Evolutionary conservation across 305 asterid genomes (phyloP).

Genomic region (Fraxinus sp.): DNA sequence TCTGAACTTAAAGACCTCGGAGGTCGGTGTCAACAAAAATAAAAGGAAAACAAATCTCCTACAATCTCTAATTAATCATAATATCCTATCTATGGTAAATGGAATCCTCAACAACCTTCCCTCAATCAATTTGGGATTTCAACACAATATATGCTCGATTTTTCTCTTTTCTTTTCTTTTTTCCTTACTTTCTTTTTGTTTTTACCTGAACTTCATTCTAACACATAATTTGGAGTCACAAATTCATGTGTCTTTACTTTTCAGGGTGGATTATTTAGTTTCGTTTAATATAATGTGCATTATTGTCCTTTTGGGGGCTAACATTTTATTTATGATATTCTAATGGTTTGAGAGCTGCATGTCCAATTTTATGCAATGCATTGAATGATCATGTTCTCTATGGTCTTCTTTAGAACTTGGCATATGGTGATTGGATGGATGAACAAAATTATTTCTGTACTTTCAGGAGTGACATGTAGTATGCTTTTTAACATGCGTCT

Average conservation of each 20-base stretch:
- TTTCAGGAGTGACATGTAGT: background rate
- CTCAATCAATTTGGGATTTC: no score
- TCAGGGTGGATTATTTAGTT: slow-evolving; percentile 3
- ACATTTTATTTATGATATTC: background rate
- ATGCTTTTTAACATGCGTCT: background rate
- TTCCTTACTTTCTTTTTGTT: no score
- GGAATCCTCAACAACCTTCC: no score
- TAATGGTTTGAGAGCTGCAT: background rate
- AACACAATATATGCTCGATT: no score
- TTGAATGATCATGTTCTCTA: background rate
- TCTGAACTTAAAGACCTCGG: no score
- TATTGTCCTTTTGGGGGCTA: background rate
- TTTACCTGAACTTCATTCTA: background rate
- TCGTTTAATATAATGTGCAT: background rate
- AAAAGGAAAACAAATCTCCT: no score
- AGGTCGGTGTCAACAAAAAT: no score
- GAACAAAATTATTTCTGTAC: background rate
- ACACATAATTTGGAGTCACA: background rate
- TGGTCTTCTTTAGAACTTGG: background rate
- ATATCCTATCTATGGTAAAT: no score
- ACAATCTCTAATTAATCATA: no score
- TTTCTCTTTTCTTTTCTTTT: no score
- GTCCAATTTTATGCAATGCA: slow-evolving; percentile 6
- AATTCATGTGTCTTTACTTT: background rate
- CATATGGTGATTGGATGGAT: slow-evolving; percentile 1